Evolutionary conservation across 1,284 basidiomycete species (phyloP).

Genomic region (Neonothopanus nambi): DNA sequence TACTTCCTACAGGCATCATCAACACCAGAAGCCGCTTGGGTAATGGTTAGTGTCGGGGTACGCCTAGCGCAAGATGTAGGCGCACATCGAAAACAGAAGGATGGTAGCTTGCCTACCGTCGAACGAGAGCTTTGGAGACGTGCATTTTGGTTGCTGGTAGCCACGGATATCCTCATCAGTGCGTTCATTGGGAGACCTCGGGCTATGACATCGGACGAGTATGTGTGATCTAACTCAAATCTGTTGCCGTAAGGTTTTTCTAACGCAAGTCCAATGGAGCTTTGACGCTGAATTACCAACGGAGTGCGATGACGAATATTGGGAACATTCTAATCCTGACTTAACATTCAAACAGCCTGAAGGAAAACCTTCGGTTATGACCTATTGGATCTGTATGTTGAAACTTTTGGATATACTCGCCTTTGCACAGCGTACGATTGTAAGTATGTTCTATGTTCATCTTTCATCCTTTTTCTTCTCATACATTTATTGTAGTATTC

Average conservation of each 20-base stretch:
- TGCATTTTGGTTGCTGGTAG: conserved; percentile 75
- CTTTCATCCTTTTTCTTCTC: background rate
- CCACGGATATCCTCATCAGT: conserved; percentile 64
- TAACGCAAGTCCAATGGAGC: conserved; percentile 31
- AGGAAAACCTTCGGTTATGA: conserved; percentile 49
- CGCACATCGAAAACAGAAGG: conserved; percentile 53
- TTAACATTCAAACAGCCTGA: conserved; percentile 56
- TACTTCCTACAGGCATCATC: background rate
- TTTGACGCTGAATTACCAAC: conserved; percentile 74
- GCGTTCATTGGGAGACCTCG: conserved; percentile 78
- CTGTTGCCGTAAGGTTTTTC: background rate
- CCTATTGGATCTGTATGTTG: conserved; percentile 56
- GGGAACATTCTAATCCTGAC: conserved; percentile 55
- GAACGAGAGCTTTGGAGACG: conserved; percentile 76
- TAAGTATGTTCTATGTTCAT: conserved; percentile 31
- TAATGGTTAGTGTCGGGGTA: conserved; percentile 25
- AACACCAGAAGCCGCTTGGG: background rate
- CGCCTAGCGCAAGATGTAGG: conserved; percentile 68
- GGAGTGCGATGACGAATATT: too few relatives aligned
- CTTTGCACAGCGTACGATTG: conserved; percentile 64
- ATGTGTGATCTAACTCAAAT: conserved; percentile 26
- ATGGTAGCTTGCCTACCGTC: conserved; percentile 32
- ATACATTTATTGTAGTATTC: conserved; percentile 57
- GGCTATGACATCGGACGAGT: conserved; percentile 85
- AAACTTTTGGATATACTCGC: conserved; percentile 66